A percentile compares a stretch with the other conserved stretches of the same genome.
phyloP scores from a whole-genome alignment of 768 basidiomycete species.

The Glaciozyma martinii region DNA sequence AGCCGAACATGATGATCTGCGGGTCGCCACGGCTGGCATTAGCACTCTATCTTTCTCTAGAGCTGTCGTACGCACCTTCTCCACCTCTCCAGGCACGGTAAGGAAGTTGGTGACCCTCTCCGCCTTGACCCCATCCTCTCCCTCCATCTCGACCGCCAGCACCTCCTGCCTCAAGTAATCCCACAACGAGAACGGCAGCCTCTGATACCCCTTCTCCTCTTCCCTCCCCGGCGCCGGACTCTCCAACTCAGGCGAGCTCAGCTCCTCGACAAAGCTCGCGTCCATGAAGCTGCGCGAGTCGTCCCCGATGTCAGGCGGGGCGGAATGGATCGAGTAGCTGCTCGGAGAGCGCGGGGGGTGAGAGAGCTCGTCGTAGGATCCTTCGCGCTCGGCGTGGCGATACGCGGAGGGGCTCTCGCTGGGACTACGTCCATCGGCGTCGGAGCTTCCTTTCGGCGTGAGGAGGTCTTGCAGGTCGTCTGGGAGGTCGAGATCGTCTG shows the following conservation, averaged over 20 bases:
- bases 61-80: conserved; percentile 57
- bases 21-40: neutral
- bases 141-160: conserved; percentile 85
- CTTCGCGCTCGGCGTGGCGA: too few relatives aligned
- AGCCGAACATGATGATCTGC: conserved; percentile 85
- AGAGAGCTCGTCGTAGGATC: too few relatives aligned
- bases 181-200: conserved; percentile 69
- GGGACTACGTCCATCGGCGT: too few relatives aligned
- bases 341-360: too few relatives aligned
- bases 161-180: conserved; percentile 81
- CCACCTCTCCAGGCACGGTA: conserved; percentile 80
- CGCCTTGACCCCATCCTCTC: conserved; percentile 87
- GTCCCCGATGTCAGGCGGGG: neutral
- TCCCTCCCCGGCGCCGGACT: neutral
- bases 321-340: conserved; percentile 2
- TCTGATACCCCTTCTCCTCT: neutral
- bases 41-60: neutral
- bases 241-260: neutral
- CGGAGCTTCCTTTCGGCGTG: too few relatives aligned
- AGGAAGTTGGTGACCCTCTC: conserved; percentile 94
- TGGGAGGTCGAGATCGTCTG: too few relatives aligned
- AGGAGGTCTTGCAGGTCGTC: too few relatives aligned
- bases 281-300: neutral
- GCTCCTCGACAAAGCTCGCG: neutral
- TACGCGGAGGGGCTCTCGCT: too few relatives aligned